phyloP scores from a whole-genome alignment of 352 stramenopile species.

The Phytopythium montanum region DNA sequence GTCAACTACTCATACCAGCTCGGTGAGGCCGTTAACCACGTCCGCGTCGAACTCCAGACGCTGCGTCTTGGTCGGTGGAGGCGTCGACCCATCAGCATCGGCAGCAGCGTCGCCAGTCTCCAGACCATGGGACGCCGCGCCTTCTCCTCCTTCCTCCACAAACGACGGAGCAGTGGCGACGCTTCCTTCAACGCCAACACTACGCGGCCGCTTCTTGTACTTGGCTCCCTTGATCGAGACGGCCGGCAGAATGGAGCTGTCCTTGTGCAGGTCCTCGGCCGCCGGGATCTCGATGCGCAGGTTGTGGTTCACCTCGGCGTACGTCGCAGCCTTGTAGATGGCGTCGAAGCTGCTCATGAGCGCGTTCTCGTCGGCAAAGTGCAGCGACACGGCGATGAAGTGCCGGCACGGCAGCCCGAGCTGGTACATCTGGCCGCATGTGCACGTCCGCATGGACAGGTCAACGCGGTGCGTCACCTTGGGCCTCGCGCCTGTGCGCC shows the following conservation, averaged over 20 bases:
- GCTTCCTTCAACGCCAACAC: slow-evolving; percentile 2
- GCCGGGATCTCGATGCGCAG: slow-evolving; percentile 76
- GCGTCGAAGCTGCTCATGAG: slow-evolving; percentile 60
- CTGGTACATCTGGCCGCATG: slow-evolving; percentile 69
- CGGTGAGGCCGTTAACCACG: slow-evolving; percentile 48
- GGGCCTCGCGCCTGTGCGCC: slow-evolving; percentile 55
- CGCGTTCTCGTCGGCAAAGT: slow-evolving; percentile 53
- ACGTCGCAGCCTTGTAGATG: slow-evolving; percentile 69
- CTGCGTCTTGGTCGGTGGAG: slow-evolving; percentile 35
- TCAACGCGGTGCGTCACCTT: slow-evolving; percentile 74
- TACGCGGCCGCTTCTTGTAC: slow-evolving; percentile 56
- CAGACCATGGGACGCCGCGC: background rate
- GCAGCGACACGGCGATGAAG: slow-evolving; percentile 59
- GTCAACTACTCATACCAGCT: slow-evolving; percentile 39
- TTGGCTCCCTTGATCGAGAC: slow-evolving; percentile 41
- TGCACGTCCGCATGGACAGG: slow-evolving; percentile 52
- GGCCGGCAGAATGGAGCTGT: slow-evolving; percentile 54
- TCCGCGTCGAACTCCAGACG: slow-evolving; percentile 62
- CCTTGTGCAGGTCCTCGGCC: slow-evolving; percentile 67
- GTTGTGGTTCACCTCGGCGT: slow-evolving; percentile 54
- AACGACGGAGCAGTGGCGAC: background rate
- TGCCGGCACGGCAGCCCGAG: slow-evolving; percentile 75
- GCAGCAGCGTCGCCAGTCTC: background rate
- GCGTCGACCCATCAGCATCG: background rate
- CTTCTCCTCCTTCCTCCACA: background rate